phyloP scores from a whole-genome alignment of 2,329 filamentous ascomycete genomes.

The Clonostachys rosea region DNA sequence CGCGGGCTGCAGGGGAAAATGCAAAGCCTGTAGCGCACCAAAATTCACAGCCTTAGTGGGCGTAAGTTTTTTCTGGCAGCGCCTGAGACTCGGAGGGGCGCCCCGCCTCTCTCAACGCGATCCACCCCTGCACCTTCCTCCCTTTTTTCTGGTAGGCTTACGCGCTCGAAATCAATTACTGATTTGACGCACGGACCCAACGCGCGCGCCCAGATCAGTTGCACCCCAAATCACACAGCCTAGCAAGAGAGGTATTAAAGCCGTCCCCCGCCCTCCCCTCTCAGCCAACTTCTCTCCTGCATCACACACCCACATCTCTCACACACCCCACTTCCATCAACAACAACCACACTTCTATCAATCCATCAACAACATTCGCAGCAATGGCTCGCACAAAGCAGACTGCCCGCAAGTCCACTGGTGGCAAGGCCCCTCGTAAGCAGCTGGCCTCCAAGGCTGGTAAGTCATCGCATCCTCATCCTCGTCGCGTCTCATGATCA shows the following conservation, averaged over 20 bases:
- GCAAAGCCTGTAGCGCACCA: no score
- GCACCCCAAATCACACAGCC: constrained; percentile 15
- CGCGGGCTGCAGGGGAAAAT: no score
- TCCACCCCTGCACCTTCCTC: no score
- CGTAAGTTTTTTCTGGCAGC: no score
- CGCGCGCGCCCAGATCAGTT: constrained; percentile 26
- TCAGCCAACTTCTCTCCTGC: constrained; percentile 31
- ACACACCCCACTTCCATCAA: constrained; percentile 15
- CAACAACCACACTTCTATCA: constrained; percentile 3
- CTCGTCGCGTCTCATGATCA: constrained; percentile 4
- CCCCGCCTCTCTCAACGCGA: no score
- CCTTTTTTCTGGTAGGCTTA: not conserved
- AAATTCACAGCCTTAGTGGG: no score
- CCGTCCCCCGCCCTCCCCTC: constrained; percentile 34
- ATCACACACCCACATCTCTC: constrained; percentile 23
- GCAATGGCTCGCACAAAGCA: constrained; percentile 64
- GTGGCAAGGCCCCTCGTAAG: constrained; percentile 82
- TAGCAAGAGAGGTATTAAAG: constrained; percentile 32
- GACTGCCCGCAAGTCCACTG: constrained; percentile 71
- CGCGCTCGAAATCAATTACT: not conserved
- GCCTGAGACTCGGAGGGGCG: no score
- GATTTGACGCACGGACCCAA: not conserved
- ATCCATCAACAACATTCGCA: constrained; percentile 25
- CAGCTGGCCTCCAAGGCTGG: constrained; percentile 98
- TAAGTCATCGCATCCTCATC: constrained; percentile 10